Percentiles rank a stretch among this genome's conserved stretches.
Evolutionary conservation across 352 stramenopile species (phyloP).

Genomic region (Pelagophyceae sp.): DNA sequence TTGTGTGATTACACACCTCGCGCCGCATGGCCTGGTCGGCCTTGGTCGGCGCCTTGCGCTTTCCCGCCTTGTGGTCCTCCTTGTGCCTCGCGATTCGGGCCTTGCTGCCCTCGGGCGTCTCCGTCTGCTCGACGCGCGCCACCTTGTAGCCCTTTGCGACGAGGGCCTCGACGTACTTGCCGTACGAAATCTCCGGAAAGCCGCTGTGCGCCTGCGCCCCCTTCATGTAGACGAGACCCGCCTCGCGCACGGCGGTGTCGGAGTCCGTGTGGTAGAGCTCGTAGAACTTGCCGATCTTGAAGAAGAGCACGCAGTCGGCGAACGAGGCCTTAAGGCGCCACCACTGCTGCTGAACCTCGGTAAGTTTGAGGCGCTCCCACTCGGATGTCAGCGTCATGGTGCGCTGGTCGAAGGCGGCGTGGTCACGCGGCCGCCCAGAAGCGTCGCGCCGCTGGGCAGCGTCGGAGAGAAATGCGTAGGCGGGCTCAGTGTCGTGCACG

Average conservation of each 20-base stretch:
- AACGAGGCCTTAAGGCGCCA: slow-evolving; percentile 94
- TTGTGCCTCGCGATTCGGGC: slow-evolving; percentile 40
- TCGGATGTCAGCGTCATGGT: slow-evolving; percentile 73
- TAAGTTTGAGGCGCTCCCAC: slow-evolving; percentile 47
- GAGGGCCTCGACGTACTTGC: slow-evolving; percentile 84
- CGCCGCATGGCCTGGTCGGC: slow-evolving; percentile 70
- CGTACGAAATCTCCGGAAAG: slow-evolving; percentile 96
- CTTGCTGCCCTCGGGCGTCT: slow-evolving; percentile 94
- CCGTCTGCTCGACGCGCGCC: slow-evolving; percentile 95
- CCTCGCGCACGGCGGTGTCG: slow-evolving; percentile 87
- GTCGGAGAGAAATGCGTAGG: slow-evolving; percentile 61
- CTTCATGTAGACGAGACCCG: slow-evolving; percentile 98
- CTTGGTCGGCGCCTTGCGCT: background rate
- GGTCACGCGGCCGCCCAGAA: slow-evolving; percentile 58
- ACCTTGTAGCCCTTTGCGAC: slow-evolving; percentile 92
- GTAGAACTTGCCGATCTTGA: slow-evolving; percentile 97
- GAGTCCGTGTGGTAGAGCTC: slow-evolving; percentile 95
- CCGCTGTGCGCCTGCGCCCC: slow-evolving; percentile 86
- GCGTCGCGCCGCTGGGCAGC: slow-evolving; percentile 66
- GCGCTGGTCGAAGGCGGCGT: slow-evolving; percentile 78
- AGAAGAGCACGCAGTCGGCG: slow-evolving; percentile 96
- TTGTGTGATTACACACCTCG: too few relatives aligned
- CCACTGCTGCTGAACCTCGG: slow-evolving; percentile 92
- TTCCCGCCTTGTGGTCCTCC: slow-evolving; percentile 55
- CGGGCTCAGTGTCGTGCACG: slow-evolving; percentile 74